Conservation (phyloP, 2,329 filamentous ascomycete genomes). For the Fusarium vanettenii region DNA sequence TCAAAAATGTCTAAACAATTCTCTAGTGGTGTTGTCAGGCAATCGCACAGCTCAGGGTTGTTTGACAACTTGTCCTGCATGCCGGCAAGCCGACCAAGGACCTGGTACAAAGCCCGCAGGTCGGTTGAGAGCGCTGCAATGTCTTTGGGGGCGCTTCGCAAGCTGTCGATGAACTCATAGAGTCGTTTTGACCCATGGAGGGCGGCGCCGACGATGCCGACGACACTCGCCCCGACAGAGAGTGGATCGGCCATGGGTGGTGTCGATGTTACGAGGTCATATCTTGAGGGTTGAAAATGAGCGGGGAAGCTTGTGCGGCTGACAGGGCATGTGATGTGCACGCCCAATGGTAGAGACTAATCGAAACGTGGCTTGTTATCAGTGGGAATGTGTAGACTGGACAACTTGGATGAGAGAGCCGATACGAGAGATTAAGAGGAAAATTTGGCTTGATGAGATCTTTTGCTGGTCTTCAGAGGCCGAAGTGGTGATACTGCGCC, state of each 20-base stretch:
- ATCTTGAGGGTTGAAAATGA: not conserved
- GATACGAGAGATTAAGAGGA: not conserved
- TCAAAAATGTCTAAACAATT: not conserved
- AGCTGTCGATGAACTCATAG: not conserved
- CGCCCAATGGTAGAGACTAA: not conserved
- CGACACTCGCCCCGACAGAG: not conserved
- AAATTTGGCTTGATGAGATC: not conserved
- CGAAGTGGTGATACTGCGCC: not conserved
- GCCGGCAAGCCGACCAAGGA: not conserved
- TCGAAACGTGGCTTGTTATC: not conserved
- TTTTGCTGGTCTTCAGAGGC: not conserved
- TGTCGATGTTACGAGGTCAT: not conserved
- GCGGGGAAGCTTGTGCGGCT: not conserved
- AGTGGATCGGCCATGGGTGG: not conserved
- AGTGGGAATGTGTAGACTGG: not conserved
- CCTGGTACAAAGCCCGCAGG: not conserved
- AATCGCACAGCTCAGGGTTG: not conserved
- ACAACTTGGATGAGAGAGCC: not conserved
- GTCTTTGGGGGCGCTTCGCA: not conserved
- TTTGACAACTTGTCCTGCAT: not conserved
- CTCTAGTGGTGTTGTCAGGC: not conserved
- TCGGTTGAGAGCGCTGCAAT: not conserved
- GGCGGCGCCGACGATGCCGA: not conserved
- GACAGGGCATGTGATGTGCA: not conserved
- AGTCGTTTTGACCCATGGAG: not conserved